Evolutionary conservation across 352 stramenopile genomes (phyloP).

Genomic region (Globisporangium alternatum): DNA sequence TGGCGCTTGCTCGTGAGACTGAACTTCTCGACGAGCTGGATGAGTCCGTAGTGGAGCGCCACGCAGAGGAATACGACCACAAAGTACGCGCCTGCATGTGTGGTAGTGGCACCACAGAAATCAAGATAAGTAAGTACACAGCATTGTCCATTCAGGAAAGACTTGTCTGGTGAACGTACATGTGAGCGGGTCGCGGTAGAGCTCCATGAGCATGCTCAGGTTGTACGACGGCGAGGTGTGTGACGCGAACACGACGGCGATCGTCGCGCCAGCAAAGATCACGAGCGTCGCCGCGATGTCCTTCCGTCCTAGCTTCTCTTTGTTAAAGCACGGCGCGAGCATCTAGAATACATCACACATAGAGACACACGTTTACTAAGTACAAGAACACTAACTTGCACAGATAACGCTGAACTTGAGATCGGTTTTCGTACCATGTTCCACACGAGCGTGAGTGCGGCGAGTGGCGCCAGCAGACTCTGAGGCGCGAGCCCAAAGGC

Average conservation of each 20-base stretch:
- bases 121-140: neutral
- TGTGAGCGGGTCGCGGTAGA: slow-evolving; percentile 77
- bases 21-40: slow-evolving; percentile 63
- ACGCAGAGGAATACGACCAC: slow-evolving; percentile 55
- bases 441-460: slow-evolving; percentile 89
- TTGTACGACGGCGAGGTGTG: slow-evolving; percentile 86
- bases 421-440: slow-evolving; percentile 73
- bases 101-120: neutral
- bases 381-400: neutral
- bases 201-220: slow-evolving; percentile 66
- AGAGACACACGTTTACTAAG: neutral
- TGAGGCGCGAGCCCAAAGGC: slow-evolving; percentile 89
- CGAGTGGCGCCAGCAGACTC: slow-evolving; percentile 83
- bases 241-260: slow-evolving; percentile 80
- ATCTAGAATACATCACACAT: slow-evolving; percentile 32
- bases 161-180: slow-evolving; percentile 18
- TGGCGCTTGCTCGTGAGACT: slow-evolving; percentile 70
- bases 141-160: neutral
- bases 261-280: slow-evolving; percentile 80
- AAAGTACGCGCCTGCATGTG: slow-evolving; percentile 43
- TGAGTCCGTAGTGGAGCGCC: slow-evolving; percentile 51
- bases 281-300: slow-evolving; percentile 79
- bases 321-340: slow-evolving; percentile 84
- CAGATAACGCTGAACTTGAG: neutral
- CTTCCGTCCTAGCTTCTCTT: slow-evolving; percentile 79